phyloP scores from a whole-genome alignment of 2,329 filamentous ascomycete genomes.

The Chaetomium sp. region DNA sequence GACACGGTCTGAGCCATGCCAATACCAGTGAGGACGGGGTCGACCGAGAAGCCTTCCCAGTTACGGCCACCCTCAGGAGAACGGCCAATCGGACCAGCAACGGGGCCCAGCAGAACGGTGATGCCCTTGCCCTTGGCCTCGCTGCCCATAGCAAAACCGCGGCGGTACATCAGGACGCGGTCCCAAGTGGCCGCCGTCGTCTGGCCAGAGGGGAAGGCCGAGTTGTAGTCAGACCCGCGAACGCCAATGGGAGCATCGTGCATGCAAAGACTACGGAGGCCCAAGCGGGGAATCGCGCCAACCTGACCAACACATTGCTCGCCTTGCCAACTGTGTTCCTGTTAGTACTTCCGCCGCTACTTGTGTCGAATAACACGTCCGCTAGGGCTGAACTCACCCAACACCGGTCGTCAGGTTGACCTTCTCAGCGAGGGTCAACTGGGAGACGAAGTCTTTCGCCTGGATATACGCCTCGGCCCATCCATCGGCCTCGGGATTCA shows the following conservation, averaged over 20 bases:
- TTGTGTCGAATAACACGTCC: neutral
- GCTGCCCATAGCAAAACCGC: conserved; percentile 64
- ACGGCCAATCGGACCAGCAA: conserved; percentile 65
- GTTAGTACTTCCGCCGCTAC: neutral
- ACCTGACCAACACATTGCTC: conserved; percentile 73
- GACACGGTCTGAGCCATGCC: conserved; percentile 67
- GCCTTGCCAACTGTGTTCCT: conserved; percentile 49
- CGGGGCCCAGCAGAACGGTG: conserved; percentile 67
- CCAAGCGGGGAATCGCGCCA: conserved; percentile 63
- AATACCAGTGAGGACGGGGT: conserved; percentile 67
- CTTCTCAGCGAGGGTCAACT: conserved; percentile 79
- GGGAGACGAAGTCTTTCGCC: conserved; percentile 72
- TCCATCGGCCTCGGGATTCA: conserved; percentile 60
- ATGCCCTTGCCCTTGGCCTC: conserved; percentile 68
- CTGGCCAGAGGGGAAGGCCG: conserved; percentile 72
- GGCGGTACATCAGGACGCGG: conserved; percentile 60
- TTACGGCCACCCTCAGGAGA: conserved; percentile 61
- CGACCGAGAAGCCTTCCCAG: conserved; percentile 67
- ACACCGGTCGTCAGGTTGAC: conserved; percentile 91
- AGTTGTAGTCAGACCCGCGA: conserved; percentile 70
- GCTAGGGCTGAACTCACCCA: conserved; percentile 49
- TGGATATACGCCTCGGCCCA: conserved; percentile 73
- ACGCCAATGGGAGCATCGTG: conserved; percentile 82
- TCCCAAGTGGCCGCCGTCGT: conserved; percentile 82
- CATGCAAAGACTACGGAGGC: conserved; percentile 69